Percentiles rank a stretch among this genome's conserved stretches.
phyloP scores from a whole-genome alignment of 2,329 filamentous ascomycete genomes.

The Epichloe festucae region DNA sequence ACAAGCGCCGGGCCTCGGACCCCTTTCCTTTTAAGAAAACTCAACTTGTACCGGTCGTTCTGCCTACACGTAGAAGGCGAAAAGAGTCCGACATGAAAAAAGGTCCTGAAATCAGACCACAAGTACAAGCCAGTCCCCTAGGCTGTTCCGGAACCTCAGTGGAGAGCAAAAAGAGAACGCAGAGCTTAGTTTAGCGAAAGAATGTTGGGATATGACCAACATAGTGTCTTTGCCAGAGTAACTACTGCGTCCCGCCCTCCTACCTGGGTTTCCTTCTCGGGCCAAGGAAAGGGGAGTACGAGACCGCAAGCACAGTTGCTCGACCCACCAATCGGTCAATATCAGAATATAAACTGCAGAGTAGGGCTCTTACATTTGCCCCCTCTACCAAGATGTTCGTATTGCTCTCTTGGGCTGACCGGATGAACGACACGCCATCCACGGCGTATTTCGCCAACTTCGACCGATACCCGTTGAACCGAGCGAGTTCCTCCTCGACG shows the following conservation, averaged over 20 bases:
- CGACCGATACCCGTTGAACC: conserved; percentile 45
- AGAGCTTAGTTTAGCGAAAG: too few relatives aligned
- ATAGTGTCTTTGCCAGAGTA: not conserved
- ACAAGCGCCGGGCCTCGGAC: conserved; percentile 9
- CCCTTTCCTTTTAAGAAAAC: conserved; percentile 5
- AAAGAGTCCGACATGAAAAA: too few relatives aligned
- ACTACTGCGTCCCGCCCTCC: not conserved
- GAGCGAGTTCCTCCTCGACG: conserved; percentile 53
- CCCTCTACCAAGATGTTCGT: conserved; percentile 55
- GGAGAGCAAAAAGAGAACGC: too few relatives aligned
- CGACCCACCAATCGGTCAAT: conserved; percentile 4
- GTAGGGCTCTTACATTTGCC: conserved; percentile 22
- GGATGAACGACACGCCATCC: conserved; percentile 54
- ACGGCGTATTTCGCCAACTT: conserved; percentile 46
- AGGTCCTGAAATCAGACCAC: too few relatives aligned
- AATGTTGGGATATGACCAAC: not conserved
- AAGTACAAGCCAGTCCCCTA: too few relatives aligned
- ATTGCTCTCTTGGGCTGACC: conserved; percentile 43
- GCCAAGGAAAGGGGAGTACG: conserved; percentile 8
- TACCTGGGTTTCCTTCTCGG: conserved; percentile 1
- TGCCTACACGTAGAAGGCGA: too few relatives aligned
- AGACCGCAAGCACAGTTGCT: conserved; percentile 11
- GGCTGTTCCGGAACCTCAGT: too few relatives aligned
- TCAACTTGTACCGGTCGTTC: too few relatives aligned
- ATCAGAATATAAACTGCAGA: too few relatives aligned